These are phyloP conservation scores for Metarhizium robertsii DNA, from an alignment of 2,329 filamentous ascomycete genomes.

Conservation along the genomic window DNA sequence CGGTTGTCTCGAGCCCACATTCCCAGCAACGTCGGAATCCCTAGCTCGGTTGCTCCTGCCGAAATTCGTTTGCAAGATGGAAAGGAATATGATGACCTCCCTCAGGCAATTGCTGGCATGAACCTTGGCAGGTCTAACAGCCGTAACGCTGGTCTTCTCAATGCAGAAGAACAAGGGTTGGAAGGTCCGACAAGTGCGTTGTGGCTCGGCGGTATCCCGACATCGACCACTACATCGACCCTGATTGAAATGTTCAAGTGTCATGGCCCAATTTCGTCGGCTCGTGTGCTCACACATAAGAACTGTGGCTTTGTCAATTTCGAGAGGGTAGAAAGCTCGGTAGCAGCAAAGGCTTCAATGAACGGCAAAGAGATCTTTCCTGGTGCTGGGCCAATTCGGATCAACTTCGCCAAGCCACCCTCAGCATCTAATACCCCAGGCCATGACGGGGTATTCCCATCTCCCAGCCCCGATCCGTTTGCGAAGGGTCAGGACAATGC, in stretches of 20 bases:
- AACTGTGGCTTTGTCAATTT: constrained; percentile 99
- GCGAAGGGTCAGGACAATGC: constrained; percentile 42
- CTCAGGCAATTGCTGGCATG: constrained; percentile 75
- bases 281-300: constrained; percentile 91
- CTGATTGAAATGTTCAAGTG: constrained; percentile 89
- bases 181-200: constrained; percentile 88
- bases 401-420: constrained; percentile 95
- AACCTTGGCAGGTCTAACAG: constrained; percentile 59
- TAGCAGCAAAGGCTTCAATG: constrained; percentile 76
- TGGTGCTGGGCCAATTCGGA: constrained; percentile 85
- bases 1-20: constrained; percentile 63
- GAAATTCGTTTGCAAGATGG: constrained; percentile 69
- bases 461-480: constrained; percentile 83
- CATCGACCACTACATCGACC: constrained; percentile 92
- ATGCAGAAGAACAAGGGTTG: constrained; percentile 66
- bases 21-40: constrained; percentile 58
- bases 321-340: constrained; percentile 80
- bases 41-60: constrained; percentile 64
- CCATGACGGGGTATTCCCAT: constrained; percentile 78
- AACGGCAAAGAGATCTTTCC: constrained; percentile 99
- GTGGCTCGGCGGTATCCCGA: constrained; percentile 96
- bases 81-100: constrained; percentile 69
- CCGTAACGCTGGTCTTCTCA: constrained; percentile 57
- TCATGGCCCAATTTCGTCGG: constrained; percentile 87
- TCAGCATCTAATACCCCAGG: constrained; percentile 84